These are phyloP conservation scores for Adansonia digitata DNA, from an alignment of 345 rosid genomes.

Conservation along the genomic window DNA sequence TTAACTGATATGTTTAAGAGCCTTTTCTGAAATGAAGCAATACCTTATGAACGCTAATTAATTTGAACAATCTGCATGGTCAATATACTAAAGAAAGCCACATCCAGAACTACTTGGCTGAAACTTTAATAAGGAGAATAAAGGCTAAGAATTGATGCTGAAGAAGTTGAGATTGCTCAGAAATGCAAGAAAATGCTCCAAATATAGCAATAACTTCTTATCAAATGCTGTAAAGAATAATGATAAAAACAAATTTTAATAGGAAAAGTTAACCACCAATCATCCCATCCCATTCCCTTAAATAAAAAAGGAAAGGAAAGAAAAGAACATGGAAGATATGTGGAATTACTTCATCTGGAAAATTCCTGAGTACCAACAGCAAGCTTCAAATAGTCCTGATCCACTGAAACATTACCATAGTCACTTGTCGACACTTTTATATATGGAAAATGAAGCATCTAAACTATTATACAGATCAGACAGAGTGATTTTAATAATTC, in stretches of 20 bases:
- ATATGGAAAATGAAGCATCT: not conserved
- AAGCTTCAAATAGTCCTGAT: constrained; percentile 20
- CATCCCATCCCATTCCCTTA: not conserved
- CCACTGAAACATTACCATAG: constrained; percentile 5
- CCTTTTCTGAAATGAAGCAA: not conserved
- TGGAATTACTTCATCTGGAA: constrained; percentile 23
- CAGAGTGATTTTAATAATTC: not conserved
- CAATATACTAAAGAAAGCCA: not conserved
- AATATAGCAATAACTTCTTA: not conserved
- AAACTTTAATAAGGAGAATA: not conserved
- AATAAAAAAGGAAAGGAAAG: not conserved
- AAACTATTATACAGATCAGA: not conserved
- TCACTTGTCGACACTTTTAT: not conserved
- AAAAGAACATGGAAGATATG: not conserved
- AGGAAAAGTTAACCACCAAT: not conserved
- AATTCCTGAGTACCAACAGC: constrained; percentile 11
- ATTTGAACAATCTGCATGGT: not conserved
- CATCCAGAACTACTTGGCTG: not conserved
- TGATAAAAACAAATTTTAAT: not conserved
- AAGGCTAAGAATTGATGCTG: not conserved
- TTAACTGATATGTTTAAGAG: not conserved
- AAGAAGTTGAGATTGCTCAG: not conserved
- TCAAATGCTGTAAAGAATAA: not conserved
- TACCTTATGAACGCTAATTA: not conserved
- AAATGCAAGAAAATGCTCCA: not conserved